Percentiles rank a stretch among this genome's conserved stretches.
Evolutionary conservation across 2,329 filamentous ascomycete species (phyloP).

Genomic region (Fusarium gaditjirri): DNA sequence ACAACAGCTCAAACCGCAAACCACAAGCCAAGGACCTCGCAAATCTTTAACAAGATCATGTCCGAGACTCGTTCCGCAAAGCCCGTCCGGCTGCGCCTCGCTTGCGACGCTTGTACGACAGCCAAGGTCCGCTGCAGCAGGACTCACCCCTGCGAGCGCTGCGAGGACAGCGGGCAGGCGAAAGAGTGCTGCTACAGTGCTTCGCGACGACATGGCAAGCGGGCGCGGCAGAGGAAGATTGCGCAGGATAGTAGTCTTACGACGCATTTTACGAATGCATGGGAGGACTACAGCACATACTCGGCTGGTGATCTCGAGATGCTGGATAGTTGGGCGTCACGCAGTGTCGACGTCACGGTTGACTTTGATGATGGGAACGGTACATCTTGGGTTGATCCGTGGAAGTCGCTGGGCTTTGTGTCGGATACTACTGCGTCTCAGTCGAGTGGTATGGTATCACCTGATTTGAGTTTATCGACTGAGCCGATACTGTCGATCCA

Average conservation of each 20-base stretch:
- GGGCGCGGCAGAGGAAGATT: constrained; percentile 20
- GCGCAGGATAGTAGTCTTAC: background rate
- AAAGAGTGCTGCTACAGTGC: constrained; percentile 25
- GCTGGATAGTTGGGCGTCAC: constrained; percentile 19
- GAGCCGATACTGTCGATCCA: background rate
- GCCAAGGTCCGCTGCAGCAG: constrained; percentile 34
- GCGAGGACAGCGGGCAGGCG: constrained; percentile 21
- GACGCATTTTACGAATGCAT: background rate
- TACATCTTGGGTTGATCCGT: constrained; percentile 21
- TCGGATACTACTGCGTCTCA: constrained; percentile 8
- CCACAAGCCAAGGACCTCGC: background rate
- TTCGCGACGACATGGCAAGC: constrained; percentile 20
- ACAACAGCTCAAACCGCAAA: background rate
- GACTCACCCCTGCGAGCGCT: constrained; percentile 32
- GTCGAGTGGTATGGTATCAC: constrained; percentile 10
- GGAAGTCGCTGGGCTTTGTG: background rate
- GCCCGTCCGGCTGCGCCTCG: constrained; percentile 26
- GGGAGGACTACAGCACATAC: constrained; percentile 5
- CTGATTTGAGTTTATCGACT: background rate
- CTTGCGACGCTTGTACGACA: constrained; percentile 32
- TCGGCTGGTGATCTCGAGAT: background rate
- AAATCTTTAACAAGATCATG: background rate
- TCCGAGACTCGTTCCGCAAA: constrained; percentile 15
- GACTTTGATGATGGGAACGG: constrained; percentile 13
- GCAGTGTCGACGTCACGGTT: constrained; percentile 13